Evolutionary conservation across 495 filamentous ascomycete species (phyloP).

Genomic region (Aspergillus egyptiacus): DNA sequence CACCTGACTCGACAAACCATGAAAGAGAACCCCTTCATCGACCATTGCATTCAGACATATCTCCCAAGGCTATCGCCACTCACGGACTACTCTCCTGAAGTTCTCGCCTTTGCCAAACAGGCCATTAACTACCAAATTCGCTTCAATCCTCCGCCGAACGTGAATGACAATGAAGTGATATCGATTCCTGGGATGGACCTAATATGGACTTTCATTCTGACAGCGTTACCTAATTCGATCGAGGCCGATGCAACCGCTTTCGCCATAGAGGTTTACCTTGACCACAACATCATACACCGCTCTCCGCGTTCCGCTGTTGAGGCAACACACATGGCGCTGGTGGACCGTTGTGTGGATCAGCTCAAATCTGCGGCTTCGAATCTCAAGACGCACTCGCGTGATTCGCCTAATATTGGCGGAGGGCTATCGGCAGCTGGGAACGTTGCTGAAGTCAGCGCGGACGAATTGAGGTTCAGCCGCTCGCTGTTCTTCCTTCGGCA

Average conservation of each 20-base stretch:
- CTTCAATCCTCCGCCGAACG: constrained; percentile 33
- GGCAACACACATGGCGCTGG: constrained; percentile 70
- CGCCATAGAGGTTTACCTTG: constrained; percentile 72
- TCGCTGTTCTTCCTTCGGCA: constrained; percentile 56
- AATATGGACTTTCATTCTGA: constrained; percentile 78
- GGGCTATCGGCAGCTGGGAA: constrained; percentile 43
- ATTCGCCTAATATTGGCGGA: constrained; percentile 28
- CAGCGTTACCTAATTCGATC: constrained; percentile 60
- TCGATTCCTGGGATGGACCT: constrained; percentile 62
- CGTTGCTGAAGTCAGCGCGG: constrained; percentile 39
- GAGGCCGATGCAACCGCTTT: constrained; percentile 60
- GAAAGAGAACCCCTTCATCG: constrained; percentile 56
- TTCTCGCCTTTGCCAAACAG: constrained; percentile 62
- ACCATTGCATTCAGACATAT: constrained; percentile 59
- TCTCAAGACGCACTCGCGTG: constrained; percentile 43
- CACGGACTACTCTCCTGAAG: constrained; percentile 56
- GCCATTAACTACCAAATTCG: constrained; percentile 42
- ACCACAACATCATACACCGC: constrained; percentile 38
- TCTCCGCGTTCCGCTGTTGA: constrained; percentile 47
- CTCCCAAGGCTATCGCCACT: constrained; percentile 58
- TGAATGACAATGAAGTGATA: constrained; percentile 42
- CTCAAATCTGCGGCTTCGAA: constrained; percentile 61
- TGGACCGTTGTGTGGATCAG: constrained; percentile 70
- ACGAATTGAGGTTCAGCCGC: constrained; percentile 59
- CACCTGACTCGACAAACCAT: constrained; percentile 38